Conservation (phyloP, 1,139 yeast genomes). For the Wickerhamomyces sp. region DNA sequence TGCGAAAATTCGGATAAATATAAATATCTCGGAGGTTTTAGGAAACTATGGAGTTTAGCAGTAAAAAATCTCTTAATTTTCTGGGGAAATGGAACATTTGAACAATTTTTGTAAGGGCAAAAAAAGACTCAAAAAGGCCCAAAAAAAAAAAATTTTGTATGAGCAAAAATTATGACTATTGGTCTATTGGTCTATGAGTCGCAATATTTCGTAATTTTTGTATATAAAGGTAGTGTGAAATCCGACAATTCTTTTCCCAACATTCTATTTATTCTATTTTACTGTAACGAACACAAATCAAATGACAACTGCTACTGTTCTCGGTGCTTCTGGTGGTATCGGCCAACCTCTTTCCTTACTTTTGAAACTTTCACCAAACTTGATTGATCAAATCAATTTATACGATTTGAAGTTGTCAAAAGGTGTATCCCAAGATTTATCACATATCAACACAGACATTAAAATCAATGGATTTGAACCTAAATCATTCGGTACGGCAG, state of each 20-base stretch:
- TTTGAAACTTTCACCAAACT: conserved; percentile 49
- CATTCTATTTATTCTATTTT: background rate
- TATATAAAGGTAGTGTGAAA: no score
- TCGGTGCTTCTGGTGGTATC: conserved; percentile 81
- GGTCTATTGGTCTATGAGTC: no score
- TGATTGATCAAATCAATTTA: conserved; percentile 52
- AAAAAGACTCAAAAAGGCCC: no score
- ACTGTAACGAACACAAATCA: background rate
- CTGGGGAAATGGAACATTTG: conserved; percentile 1
- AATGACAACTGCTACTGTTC: conserved; percentile 66
- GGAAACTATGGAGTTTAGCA: no score
- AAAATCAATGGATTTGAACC: conserved; percentile 55
- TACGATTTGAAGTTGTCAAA: conserved; percentile 65
- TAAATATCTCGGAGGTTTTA: background rate
- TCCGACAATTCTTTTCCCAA: no score
- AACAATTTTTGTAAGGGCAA: no score
- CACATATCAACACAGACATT: conserved; percentile 65
- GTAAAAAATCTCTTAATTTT: background rate
- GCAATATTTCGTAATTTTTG: no score
- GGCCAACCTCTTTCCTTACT: conserved; percentile 72
- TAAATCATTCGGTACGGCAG: conserved; percentile 29
- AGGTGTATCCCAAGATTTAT: conserved; percentile 72
- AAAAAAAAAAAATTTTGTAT: background rate
- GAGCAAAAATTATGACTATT: background rate
- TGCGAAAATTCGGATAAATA: no score